phyloP scores from a whole-genome alignment of 495 filamentous ascomycete species.

The Penicillium silybi region DNA sequence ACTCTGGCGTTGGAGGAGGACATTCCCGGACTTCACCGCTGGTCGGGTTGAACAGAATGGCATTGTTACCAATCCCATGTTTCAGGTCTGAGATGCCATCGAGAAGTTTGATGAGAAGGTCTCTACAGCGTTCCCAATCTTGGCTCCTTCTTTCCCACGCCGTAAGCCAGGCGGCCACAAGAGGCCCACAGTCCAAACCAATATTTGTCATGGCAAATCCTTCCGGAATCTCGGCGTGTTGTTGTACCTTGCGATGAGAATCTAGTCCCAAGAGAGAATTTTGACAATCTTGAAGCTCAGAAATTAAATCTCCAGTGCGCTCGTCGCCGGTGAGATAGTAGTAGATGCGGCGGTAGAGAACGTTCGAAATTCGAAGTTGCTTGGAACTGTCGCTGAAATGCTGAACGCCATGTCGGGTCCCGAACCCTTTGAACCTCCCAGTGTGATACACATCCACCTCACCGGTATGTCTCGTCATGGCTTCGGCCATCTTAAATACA shows the following conservation, averaged over 20 bases:
- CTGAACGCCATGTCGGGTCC: conserved; percentile 50
- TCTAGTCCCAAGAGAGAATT: conserved; percentile 37
- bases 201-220: conserved; percentile 36
- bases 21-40: conserved; percentile 18
- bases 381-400: conserved; percentile 49
- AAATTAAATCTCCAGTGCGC: conserved; percentile 43
- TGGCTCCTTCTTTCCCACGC: conserved; percentile 39
- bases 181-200: conserved; percentile 42
- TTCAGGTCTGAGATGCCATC: conserved; percentile 15
- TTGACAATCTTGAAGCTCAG: conserved; percentile 27
- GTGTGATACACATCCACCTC: conserved; percentile 51
- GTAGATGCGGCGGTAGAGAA: conserved; percentile 41
- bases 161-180: conserved; percentile 39
- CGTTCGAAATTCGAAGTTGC: conserved; percentile 46
- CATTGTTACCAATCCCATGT: conserved; percentile 19
- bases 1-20: conserved; percentile 18
- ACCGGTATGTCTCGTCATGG: conserved; percentile 43
- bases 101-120: conserved; percentile 13
- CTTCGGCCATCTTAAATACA: conserved; percentile 46
- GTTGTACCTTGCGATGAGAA: conserved; percentile 44
- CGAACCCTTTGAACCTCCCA: conserved; percentile 44
- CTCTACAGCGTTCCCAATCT: conserved; percentile 7
- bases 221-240: conserved; percentile 32
- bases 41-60: conserved; percentile 16
- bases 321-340: conserved; percentile 46